Evolutionary conservation across 1,284 basidiomycete species (phyloP).

Genomic region (Puccinia polysora): DNA sequence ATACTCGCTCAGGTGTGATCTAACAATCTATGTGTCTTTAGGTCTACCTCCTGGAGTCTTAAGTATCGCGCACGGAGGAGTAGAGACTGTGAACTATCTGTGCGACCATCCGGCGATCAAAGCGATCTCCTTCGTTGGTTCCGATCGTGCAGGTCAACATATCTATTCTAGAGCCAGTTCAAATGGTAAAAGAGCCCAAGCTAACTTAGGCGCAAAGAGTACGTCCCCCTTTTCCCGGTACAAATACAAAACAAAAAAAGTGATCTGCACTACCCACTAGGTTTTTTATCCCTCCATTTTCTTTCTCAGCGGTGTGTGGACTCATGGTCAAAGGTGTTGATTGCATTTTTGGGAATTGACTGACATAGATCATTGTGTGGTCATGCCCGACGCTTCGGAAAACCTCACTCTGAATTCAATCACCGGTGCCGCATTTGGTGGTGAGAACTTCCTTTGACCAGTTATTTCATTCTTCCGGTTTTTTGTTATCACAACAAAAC

Average conservation of each 20-base stretch:
- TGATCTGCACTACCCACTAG: too few relatives aligned
- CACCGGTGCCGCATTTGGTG: conserved; percentile 89
- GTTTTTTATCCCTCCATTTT: background rate
- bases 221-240: too few relatives aligned
- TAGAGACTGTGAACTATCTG: conserved; percentile 84
- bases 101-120: conserved; percentile 87
- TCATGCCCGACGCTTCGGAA: conserved; percentile 96
- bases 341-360: background rate
- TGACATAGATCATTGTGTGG: conserved; percentile 68
- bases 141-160: conserved; percentile 85
- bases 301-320: background rate
- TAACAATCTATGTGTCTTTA: conserved; percentile 59
- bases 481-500: too few relatives aligned
- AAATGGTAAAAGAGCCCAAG: conserved; percentile 89
- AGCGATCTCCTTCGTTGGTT: conserved; percentile 96
- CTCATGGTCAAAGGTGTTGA: background rate
- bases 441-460: conserved; percentile 54
- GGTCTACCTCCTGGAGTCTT: conserved; percentile 53
- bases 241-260: too few relatives aligned
- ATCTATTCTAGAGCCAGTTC: conserved; percentile 84
- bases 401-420: conserved; percentile 90
- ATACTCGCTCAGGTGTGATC: too few relatives aligned
- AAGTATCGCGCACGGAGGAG: conserved; percentile 71
- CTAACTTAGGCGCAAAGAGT: conserved; percentile 91
- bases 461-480: background rate